phyloP scores from a whole-genome alignment of 2,329 filamentous ascomycete species.

The Aspergillus arachidicola region DNA sequence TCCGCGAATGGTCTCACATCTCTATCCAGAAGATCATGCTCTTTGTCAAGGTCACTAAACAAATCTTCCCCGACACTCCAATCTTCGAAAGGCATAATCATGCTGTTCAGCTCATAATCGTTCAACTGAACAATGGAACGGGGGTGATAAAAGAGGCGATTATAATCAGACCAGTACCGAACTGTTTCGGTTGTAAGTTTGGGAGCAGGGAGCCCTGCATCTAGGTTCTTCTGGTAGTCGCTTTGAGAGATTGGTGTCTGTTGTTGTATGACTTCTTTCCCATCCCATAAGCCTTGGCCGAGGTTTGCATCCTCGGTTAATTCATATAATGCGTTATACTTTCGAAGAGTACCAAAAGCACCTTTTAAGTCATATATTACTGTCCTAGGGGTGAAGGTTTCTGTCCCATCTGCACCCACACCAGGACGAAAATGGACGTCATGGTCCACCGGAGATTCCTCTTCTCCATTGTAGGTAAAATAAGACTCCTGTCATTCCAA shows the following conservation, averaged over 20 bases:
- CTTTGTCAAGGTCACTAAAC: conserved; percentile 71
- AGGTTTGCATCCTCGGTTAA: conserved; percentile 41
- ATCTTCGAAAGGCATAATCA: conserved; percentile 78
- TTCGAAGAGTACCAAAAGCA: conserved; percentile 83
- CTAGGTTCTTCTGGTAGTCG: conserved; percentile 77
- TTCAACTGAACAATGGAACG: conserved; percentile 82
- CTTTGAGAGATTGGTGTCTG: conserved; percentile 68
- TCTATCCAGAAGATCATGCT: conserved; percentile 86
- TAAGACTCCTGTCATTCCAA: conserved; percentile 77
- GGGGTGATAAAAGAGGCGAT: conserved; percentile 88
- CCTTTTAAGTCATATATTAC: conserved; percentile 95
- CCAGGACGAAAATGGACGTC: conserved; percentile 88
- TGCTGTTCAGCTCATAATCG: conserved; percentile 82
- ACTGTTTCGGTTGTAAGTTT: conserved; percentile 69
- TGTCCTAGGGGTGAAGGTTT: conserved; percentile 90
- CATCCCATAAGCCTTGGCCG: conserved; percentile 57
- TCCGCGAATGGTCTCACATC: conserved; percentile 87
- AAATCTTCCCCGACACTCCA: conserved; percentile 75
- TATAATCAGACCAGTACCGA: conserved; percentile 97
- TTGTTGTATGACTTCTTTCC: conserved; percentile 68
- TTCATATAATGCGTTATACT: conserved; percentile 87
- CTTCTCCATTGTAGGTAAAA: conserved; percentile 78
- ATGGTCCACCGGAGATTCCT: conserved; percentile 72
- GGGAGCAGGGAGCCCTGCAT: conserved; percentile 67
- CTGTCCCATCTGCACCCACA: conserved; percentile 76